Evolutionary conservation across 1,284 basidiomycete species (phyloP), one percentile per base, ranked within the genome.

Genomic region (Amylostereum areolatum): DNA sequence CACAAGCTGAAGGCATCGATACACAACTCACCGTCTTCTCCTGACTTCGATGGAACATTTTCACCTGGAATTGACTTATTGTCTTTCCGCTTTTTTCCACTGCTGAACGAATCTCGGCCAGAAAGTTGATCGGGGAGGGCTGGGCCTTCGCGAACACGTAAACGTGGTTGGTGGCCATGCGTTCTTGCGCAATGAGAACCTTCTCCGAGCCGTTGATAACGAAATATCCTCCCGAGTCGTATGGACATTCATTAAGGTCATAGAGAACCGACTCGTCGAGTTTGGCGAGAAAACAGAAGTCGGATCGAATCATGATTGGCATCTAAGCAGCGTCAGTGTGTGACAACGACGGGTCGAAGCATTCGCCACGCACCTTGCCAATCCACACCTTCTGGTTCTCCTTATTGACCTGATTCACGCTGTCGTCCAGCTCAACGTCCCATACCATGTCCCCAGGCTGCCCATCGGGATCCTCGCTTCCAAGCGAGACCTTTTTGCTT

Each of bases 121-220:
- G 80, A 70, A 93, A 97, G 56, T 88, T 96, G 65, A 97, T 92
- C 6, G 95, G 92, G 5, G 93, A 95, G 2, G 97, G 97, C 51
- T 97, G 91, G 0, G 92, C 92, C 68, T 99, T 99, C 52, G 95
- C 93, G 66, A 99, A 99, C 51, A 98, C 95, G 67, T 99, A 99
- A 60, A 99, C 97, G 62, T 97, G 95, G 70, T 99, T 99, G 37
- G 94, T 96, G 7, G 97, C 96, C 95, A 99, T 99, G 47, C 97
- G 85, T 68, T 99, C 96, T 66, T 99, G 96, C 0, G 97, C 96
- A 69, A 99, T 99, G 57, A 99, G 78, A 29, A 99, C 96, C 69
- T 99, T 99, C 69, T 99, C 96, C 1, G 97, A 99, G 29, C 96
- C 96, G 61, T 98, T 99, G 74, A 99, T 98, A 67, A 99, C 92